These are phyloP conservation scores for Mrakia blollopis DNA, from an alignment of 768 basidiomycete genomes.

Conservation along the genomic window DNA sequence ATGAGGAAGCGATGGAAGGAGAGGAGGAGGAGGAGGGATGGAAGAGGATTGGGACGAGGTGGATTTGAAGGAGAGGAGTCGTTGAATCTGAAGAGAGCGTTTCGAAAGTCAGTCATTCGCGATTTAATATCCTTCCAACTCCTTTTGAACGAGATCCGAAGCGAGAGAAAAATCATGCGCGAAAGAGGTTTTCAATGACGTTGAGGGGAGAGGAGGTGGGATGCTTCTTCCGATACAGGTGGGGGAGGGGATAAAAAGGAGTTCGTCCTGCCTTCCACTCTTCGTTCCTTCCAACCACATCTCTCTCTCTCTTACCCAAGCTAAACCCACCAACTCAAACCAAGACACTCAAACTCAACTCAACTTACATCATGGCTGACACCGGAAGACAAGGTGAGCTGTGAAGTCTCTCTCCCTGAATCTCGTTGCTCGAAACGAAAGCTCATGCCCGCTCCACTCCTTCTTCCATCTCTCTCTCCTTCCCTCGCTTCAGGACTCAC, in stretches of 20 bases:
- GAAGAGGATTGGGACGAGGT: conserved; percentile 12
- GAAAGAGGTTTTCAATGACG: no score
- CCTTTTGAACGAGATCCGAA: neutral
- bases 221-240: no score
- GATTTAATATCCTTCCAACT: neutral
- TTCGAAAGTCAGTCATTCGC: neutral
- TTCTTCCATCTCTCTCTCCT: conserved; percentile 14
- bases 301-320: neutral
- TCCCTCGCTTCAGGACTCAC: conserved; percentile 32
- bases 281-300: neutral
- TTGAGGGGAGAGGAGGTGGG: no score
- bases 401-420: no score
- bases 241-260: no score
- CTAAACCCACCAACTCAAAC: neutral
- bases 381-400: neutral
- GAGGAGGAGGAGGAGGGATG: neutral
- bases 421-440: no score
- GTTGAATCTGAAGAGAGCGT: neutral
- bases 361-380: neutral
- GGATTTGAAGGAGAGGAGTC: neutral
- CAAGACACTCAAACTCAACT: neutral
- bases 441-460: neutral
- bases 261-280: neutral
- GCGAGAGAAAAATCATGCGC: no score
- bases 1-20: neutral